Evolutionary conservation across 2,329 filamentous ascomycete species (phyloP).

Genomic region (Emericellopsis atlantica): DNA sequence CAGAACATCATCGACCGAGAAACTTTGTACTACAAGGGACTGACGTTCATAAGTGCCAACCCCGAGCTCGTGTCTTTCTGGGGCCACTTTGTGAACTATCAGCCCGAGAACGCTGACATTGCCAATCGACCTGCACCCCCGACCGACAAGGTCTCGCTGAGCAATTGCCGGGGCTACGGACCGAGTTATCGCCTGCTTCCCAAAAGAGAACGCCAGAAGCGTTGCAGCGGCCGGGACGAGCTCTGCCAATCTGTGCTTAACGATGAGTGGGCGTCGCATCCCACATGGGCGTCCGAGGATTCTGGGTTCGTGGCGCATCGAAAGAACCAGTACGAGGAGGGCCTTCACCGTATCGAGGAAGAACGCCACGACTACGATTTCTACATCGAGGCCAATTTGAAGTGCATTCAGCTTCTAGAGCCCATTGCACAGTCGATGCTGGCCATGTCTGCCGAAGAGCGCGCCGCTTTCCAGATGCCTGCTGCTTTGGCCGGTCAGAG

Average conservation of each 20-base stretch:
- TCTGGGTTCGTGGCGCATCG: constrained; percentile 94
- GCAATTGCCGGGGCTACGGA: constrained; percentile 89
- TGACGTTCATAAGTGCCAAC: constrained; percentile 77
- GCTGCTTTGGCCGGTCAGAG: constrained; percentile 81
- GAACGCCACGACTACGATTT: constrained; percentile 98
- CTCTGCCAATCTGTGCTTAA: constrained; percentile 90
- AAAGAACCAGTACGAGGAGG: constrained; percentile 92
- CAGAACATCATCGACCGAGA: constrained; percentile 84
- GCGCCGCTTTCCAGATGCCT: constrained; percentile 66
- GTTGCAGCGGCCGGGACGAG: constrained; percentile 88
- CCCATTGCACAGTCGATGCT: constrained; percentile 86
- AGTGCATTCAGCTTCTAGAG: constrained; percentile 91
- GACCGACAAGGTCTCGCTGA: constrained; percentile 74
- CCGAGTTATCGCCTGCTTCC: constrained; percentile 91
- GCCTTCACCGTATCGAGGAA: constrained; percentile 90
- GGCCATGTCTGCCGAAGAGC: constrained; percentile 61
- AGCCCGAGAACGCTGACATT: constrained; percentile 64
- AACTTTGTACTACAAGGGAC: constrained; percentile 70
- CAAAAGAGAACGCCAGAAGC: constrained; percentile 79
- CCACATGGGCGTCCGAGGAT: constrained; percentile 97
- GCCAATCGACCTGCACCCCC: constrained; percentile 68
- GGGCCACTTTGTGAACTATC: constrained; percentile 69
- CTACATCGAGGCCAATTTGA: constrained; percentile 88
- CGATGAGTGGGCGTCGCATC: constrained; percentile 96
- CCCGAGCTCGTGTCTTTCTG: constrained; percentile 83